Conservation (phyloP, 2,329 filamentous ascomycete species). For the Fusarium anthophilum region DNA sequence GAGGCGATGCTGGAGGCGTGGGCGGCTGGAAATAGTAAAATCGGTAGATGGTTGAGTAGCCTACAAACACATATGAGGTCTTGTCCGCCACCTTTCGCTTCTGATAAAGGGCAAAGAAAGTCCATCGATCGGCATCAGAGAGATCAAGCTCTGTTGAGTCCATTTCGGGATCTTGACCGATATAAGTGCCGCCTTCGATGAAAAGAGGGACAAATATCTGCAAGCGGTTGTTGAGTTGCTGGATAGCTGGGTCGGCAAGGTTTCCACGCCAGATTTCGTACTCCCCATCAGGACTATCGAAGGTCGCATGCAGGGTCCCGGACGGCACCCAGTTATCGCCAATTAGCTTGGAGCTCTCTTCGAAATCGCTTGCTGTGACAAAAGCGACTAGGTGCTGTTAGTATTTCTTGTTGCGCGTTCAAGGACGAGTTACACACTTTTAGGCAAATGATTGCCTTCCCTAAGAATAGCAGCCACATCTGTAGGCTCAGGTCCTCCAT, state of each 20-base stretch:
- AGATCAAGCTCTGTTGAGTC: conserved; percentile 72
- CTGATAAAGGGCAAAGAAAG: conserved; percentile 86
- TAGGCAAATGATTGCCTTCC: conserved; percentile 73
- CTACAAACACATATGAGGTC: conserved; percentile 81
- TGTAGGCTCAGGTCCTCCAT: conserved; percentile 74
- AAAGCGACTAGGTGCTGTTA: conserved; percentile 67
- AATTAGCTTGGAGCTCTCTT: conserved; percentile 62
- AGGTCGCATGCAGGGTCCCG: conserved; percentile 73
- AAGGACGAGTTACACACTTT: conserved; percentile 58
- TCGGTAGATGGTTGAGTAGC: conserved; percentile 90
- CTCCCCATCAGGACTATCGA: conserved; percentile 67
- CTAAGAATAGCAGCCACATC: conserved; percentile 74
- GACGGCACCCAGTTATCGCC: conserved; percentile 72
- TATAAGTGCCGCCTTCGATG: conserved; percentile 89
- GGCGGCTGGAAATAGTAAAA: conserved; percentile 73
- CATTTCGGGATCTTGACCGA: conserved; percentile 60
- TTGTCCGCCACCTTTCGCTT: conserved; percentile 61
- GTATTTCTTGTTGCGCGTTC: background rate
- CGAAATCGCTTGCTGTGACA: conserved; percentile 68
- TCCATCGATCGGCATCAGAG: conserved; percentile 84
- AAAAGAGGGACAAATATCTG: conserved; percentile 87
- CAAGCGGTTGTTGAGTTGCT: conserved; percentile 78
- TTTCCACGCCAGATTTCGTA: conserved; percentile 89
- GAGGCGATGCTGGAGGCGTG: conserved; percentile 54
- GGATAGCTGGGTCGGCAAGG: conserved; percentile 74